A percentile compares a stretch with the other conserved stretches of the same genome.
These are phyloP conservation scores for Tulasnella sp. DNA, from an alignment of 768 basidiomycete species.

Conservation along the genomic window DNA sequence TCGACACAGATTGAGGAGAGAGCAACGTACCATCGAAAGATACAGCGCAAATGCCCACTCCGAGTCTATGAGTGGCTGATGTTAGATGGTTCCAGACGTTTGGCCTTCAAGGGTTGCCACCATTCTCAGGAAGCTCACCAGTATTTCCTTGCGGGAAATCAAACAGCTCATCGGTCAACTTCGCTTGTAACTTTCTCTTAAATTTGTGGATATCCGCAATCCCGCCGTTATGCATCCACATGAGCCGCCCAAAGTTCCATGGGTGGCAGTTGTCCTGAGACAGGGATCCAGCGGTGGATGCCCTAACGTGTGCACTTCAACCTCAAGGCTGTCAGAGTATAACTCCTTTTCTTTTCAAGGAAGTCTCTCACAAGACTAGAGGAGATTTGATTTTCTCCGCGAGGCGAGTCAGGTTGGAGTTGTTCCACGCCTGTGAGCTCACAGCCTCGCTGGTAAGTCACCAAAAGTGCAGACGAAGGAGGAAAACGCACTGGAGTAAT, in stretches of 20 bases:
- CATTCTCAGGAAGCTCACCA: conserved; percentile 35
- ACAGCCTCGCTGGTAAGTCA: not conserved
- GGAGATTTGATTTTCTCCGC: conserved; percentile 97
- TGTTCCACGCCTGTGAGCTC: conserved; percentile 78
- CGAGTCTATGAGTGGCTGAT: conserved; percentile 71
- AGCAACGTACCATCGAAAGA: conserved; percentile 54
- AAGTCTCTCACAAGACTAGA: conserved; percentile 68
- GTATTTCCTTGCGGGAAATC: conserved; percentile 87
- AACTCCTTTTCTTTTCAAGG: conserved; percentile 7
- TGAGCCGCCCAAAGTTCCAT: conserved; percentile 81
- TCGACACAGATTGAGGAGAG: not conserved
- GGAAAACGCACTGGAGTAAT: conserved; percentile 67
- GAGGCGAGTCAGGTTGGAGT: conserved; percentile 81
- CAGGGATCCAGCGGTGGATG: conserved; percentile 85
- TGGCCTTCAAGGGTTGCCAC: no score
- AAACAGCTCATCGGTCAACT: conserved; percentile 75
- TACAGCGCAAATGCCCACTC: conserved; percentile 96
- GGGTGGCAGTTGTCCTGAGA: conserved; percentile 93
- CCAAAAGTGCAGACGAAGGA: not conserved
- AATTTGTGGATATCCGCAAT: conserved; percentile 73
- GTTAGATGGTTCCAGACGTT: no score
- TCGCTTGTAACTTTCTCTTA: conserved; percentile 69
- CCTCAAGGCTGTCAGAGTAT: conserved; percentile 22
- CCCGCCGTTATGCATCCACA: conserved; percentile 99
- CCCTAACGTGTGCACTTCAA: conserved; percentile 73